Percentiles rank a stretch among this genome's conserved stretches.
Conservation (phyloP, 495 filamentous ascomycete genomes). For the Hyphodiscus hymeniophilus region DNA sequence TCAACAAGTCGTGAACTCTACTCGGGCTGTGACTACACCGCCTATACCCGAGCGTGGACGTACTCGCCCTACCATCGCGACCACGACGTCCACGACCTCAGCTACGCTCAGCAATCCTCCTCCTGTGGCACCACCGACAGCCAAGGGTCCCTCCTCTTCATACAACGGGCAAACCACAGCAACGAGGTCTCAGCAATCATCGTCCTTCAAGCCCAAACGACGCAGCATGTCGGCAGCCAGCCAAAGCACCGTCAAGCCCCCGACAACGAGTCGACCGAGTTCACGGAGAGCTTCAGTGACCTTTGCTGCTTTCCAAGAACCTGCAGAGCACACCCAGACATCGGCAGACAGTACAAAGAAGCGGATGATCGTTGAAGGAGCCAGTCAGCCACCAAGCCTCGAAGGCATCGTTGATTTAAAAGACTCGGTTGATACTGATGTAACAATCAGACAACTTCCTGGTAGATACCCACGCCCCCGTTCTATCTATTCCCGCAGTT, state of each 20-base stretch:
- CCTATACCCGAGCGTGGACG: not conserved
- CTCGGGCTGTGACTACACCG: not conserved
- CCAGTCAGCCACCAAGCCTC: constrained; percentile 8
- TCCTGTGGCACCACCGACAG: not conserved
- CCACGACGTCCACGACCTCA: no score
- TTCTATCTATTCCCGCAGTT: constrained; percentile 1
- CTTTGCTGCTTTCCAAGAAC: not conserved
- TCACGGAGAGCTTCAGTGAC: not conserved
- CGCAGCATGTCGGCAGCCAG: no score
- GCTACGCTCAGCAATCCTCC: no score
- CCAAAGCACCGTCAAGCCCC: no score
- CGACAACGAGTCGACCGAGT: not conserved
- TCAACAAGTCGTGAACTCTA: not conserved
- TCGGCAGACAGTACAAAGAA: no score
- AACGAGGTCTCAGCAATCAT: not conserved
- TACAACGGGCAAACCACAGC: not conserved
- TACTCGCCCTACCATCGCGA: not conserved
- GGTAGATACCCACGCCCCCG: constrained; percentile 14
- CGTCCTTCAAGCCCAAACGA: no score
- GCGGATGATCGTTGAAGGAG: constrained; percentile 7
- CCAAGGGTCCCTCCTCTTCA: not conserved
- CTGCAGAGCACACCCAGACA: not conserved
- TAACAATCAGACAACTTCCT: constrained; percentile 14
- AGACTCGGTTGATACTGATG: constrained; percentile 17
- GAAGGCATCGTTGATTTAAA: constrained; percentile 12